Base-by-base conservation (phyloP, 163 green algal species). In the Scenedesmus sp. region DNA sequence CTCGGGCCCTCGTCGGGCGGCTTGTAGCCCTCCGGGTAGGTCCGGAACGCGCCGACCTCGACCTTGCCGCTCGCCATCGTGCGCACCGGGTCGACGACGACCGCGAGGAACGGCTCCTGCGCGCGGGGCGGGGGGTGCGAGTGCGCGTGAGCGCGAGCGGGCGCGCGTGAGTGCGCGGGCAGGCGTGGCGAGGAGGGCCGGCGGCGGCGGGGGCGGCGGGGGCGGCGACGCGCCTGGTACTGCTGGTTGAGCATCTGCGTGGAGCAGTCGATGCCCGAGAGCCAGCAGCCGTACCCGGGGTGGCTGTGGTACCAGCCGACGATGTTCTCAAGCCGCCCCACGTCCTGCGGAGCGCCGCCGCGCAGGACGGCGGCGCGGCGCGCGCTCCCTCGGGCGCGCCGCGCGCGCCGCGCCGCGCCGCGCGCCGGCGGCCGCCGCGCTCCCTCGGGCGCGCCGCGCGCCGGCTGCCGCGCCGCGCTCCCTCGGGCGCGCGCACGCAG, bases 291-390 rank as follows among this genome's bases (percentile, higher is more conserved):
- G 77, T 99, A 99, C 7, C 96, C 96, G 4, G 96, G 96, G 86
- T 99, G 96, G 36, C 81, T 94, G 87, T 99, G 96, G 83, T 99
- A 99, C 96, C 96, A 99, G 17, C 96, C 96, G 45, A 98, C 91
- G 9, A 98, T 90, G 81, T 99, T 97, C 73, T 99, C 96, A 36
- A 88, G 57, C n/a, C 93, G 76, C 10, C 94, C 90, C n/a, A 93
- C 88, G 29, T 74, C 60, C 88, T 94, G 82, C 60, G 69, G 33
- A n/a, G n/a, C n/a, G n/a, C n/a, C n/a, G n/a, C n/a, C n/a, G n/a
- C n/a, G n/a, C n/a, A n/a, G n/a, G n/a, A n/a, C n/a, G 7, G 10
- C 7, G 58, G 15, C 15, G 58, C 58, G 58, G 42, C 24, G 26
- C 53, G 24, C 24, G 39, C 39, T 47, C n/a, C n/a, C 7, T 15